Evolutionary conservation across 768 basidiomycete species (phyloP).

Genomic region (Mycena leptocephala): DNA sequence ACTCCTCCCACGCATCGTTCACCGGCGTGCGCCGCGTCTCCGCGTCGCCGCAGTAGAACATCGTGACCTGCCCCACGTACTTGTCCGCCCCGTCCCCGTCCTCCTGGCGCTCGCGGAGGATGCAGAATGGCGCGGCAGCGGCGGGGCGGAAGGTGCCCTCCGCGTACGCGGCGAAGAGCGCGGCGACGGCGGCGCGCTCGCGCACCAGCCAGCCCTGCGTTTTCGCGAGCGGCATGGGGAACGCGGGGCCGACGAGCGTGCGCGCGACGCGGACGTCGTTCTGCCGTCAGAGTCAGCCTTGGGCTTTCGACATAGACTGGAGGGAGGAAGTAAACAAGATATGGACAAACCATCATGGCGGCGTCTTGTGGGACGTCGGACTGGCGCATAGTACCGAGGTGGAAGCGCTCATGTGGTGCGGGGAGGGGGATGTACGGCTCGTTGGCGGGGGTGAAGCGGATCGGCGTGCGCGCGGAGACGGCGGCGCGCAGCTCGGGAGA

Average conservation of each 20-base stretch:
- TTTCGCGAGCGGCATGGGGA: slow-evolving; percentile 15
- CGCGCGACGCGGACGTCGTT: slow-evolving; percentile 35
- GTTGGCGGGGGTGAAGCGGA: slow-evolving; percentile 23
- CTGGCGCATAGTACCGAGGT: slow-evolving; percentile 23
- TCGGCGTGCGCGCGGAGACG: slow-evolving; percentile 23
- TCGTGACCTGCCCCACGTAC: slow-evolving; percentile 34
- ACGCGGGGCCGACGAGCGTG: slow-evolving; percentile 30
- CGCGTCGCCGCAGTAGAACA: background rate
- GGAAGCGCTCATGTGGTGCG: slow-evolving; percentile 28
- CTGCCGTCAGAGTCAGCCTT: background rate
- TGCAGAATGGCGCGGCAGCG: slow-evolving; percentile 10
- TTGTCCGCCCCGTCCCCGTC: slow-evolving; percentile 13
- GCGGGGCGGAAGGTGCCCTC: slow-evolving; percentile 22
- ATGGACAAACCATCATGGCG: slow-evolving; percentile 36
- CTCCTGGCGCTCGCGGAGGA: slow-evolving; percentile 26
- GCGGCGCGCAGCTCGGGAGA: slow-evolving; percentile 20
- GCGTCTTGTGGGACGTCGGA: slow-evolving; percentile 26
- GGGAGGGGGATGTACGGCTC: slow-evolving; percentile 35
- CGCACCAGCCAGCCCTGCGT: slow-evolving; percentile 20
- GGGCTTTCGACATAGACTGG: no score
- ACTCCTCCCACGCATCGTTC: slow-evolving; percentile 30
- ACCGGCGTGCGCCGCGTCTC: slow-evolving; percentile 25
- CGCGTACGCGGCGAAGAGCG: slow-evolving; percentile 25
- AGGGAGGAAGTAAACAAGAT: background rate
- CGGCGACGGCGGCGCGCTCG: slow-evolving; percentile 7